phyloP scores from a whole-genome alignment of 139 green algal genomes.

The Volvox africanus region DNA sequence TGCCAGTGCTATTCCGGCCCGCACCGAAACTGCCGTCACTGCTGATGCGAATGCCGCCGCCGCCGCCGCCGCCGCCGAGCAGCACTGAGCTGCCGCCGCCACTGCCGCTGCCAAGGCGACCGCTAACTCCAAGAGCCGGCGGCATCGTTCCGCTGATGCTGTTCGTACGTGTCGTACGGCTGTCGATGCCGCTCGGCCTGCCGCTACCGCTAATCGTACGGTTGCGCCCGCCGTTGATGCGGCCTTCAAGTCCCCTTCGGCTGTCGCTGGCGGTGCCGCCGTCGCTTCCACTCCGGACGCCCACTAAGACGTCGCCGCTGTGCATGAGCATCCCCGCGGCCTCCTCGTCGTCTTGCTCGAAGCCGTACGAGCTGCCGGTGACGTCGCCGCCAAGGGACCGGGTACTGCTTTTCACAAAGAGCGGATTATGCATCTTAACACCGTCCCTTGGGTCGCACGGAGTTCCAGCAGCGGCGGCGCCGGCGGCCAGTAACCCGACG shows the following conservation, averaged over 20 bases:
- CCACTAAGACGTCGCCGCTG: not conserved
- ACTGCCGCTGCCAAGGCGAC: not conserved
- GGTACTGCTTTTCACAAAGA: conserved; percentile 10
- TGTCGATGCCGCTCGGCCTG: too few relatives aligned
- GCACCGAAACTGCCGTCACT: not conserved
- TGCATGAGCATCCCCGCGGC: not conserved
- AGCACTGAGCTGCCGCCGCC: too few relatives aligned
- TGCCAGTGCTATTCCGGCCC: not conserved
- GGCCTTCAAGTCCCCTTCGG: not conserved
- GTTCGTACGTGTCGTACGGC: too few relatives aligned
- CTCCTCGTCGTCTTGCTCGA: not conserved
- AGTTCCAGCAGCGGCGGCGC: not conserved
- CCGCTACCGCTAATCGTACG: not conserved
- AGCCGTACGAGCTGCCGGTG: not conserved
- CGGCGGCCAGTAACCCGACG: not conserved
- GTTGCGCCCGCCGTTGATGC: not conserved
- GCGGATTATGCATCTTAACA: conserved; percentile 42
- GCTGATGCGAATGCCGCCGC: too few relatives aligned
- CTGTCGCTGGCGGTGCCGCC: not conserved
- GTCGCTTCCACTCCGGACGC: not conserved
- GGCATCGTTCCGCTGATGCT: too few relatives aligned
- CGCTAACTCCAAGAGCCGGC: too few relatives aligned
- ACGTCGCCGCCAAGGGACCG: not conserved
- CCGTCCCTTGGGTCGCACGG: not conserved
- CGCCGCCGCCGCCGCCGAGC: too few relatives aligned